Conservation (phyloP, 148 eudicot genomes). For the Spergularia marina region DNA sequence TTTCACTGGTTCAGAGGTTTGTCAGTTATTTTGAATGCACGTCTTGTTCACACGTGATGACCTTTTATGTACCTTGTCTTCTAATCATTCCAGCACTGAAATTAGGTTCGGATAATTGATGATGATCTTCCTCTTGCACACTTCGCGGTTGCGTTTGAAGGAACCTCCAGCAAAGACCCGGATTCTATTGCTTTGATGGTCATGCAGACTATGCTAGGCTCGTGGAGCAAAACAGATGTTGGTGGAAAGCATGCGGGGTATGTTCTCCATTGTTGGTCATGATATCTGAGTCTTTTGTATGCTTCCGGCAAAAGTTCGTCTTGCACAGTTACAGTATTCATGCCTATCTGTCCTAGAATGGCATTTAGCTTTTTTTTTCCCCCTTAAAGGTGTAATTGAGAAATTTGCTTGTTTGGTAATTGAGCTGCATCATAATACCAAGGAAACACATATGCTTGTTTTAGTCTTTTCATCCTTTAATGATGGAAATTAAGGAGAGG, state of each 20-base stretch:
- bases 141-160: constrained; percentile 65
- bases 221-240: constrained; percentile 51
- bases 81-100: constrained; percentile 20
- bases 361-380: neutral
- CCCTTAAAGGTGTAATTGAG: neutral
- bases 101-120: constrained; percentile 56
- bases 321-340: neutral
- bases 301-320: neutral
- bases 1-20: constrained; percentile 71
- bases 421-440: neutral
- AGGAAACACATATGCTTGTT: neutral
- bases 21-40: constrained; percentile 2
- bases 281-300: neutral
- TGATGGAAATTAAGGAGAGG: neutral
- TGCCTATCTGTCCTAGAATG: neutral
- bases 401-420: neutral
- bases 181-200: constrained; percentile 66
- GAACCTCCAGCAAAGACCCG: constrained; percentile 65
- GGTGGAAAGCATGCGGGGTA: constrained; percentile 64
- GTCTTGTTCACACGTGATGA: constrained; percentile 16
- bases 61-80: neutral
- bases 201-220: constrained; percentile 57
- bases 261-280: constrained; percentile 16
- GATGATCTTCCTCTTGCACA: constrained; percentile 57
- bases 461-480: neutral